phyloP scores from a whole-genome alignment of 2,329 filamentous ascomycete genomes.

The Aspergillus sp. region DNA sequence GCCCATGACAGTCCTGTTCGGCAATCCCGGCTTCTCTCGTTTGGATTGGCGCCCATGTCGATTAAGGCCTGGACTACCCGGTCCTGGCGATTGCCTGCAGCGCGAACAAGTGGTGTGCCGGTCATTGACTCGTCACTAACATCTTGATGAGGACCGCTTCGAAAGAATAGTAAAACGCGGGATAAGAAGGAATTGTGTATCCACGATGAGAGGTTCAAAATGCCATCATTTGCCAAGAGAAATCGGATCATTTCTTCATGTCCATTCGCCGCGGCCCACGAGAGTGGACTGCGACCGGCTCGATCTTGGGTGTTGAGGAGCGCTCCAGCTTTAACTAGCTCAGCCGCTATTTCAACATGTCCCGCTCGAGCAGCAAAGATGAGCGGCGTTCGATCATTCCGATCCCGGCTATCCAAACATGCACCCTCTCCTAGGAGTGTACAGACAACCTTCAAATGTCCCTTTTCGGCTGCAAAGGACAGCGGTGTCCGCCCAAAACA shows the following conservation, averaged over 20 bases:
- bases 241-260: background rate
- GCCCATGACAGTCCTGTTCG: background rate
- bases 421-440: background rate
- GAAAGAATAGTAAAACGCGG: background rate
- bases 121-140: background rate
- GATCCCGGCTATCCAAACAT: background rate
- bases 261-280: background rate
- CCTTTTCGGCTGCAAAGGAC: background rate
- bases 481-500: background rate
- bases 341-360: background rate
- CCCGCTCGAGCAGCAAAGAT: background rate
- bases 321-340: background rate
- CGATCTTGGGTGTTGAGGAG: background rate
- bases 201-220: background rate
- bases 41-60: background rate
- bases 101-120: background rate
- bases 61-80: background rate
- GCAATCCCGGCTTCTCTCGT: background rate
- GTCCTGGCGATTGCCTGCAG: background rate
- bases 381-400: background rate
- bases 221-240: background rate
- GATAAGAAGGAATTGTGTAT: background rate
- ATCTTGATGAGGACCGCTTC: background rate
- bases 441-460: background rate
- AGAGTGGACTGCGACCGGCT: background rate